A percentile compares a stretch with the other conserved stretches of the same genome.
phyloP scores from a whole-genome alignment of 768 basidiomycete genomes.

The Lactarius akahatsu region DNA sequence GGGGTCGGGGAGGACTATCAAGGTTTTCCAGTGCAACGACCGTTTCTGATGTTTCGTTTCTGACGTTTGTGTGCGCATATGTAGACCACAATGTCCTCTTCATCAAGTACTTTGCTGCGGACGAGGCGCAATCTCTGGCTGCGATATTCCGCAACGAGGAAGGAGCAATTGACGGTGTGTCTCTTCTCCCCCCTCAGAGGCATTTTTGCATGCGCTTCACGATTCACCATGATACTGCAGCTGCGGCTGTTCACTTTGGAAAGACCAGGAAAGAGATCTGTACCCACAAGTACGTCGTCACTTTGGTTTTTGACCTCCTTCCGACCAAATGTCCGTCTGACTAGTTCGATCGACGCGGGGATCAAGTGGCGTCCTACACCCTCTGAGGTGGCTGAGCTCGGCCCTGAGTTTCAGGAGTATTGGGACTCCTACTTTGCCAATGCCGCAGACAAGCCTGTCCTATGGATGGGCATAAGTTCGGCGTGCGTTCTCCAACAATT shows the following conservation, averaged over 20 bases:
- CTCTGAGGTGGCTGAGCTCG: conserved; percentile 50
- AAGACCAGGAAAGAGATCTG: conserved; percentile 47
- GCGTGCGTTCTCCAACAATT: conserved; percentile 38
- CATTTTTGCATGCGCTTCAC: neutral
- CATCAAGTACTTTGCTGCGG: neutral
- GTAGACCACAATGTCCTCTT: neutral
- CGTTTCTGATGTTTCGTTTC: neutral
- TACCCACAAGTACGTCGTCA: conserved; percentile 45
- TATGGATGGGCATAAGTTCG: conserved; percentile 43
- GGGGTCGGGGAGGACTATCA: conserved; percentile 42
- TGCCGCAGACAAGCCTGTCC: conserved; percentile 55
- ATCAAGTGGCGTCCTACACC: conserved; percentile 54
- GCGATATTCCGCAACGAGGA: conserved; percentile 23
- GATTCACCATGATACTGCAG: conserved; percentile 26
- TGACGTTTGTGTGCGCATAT: neutral
- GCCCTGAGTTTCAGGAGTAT: conserved; percentile 45
- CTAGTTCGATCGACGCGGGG: conserved; percentile 46
- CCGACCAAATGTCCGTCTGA: neutral
- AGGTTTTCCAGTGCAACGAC: conserved; percentile 30
- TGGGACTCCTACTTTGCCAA: conserved; percentile 53
- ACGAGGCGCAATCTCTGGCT: conserved; percentile 29
- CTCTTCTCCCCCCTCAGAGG: neutral
- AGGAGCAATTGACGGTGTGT: conserved; percentile 26
- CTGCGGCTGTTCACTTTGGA: conserved; percentile 38
- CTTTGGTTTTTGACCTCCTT: no score